phyloP scores from a whole-genome alignment of 805 yeast genomes.

The Tetrapisispora phaffii region DNA sequence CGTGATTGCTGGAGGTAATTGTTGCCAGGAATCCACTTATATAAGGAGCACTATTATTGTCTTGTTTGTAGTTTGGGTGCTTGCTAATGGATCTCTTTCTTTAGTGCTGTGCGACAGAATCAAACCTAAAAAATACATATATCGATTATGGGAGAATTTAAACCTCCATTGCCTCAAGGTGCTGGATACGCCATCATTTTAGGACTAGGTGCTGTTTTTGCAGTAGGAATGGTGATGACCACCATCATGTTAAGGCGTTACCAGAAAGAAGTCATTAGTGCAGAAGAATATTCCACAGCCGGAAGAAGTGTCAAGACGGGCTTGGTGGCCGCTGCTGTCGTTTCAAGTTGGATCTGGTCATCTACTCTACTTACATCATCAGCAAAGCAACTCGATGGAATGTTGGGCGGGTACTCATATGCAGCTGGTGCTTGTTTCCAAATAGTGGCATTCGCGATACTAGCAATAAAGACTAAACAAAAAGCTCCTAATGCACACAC shows the following conservation, averaged over 20 bases:
- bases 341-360: slow-evolving; percentile 92
- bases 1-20: no score
- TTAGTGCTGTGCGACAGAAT: no score
- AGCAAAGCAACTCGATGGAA: slow-evolving; percentile 67
- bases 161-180: slow-evolving; percentile 49
- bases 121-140: not conserved
- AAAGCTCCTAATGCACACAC: slow-evolving; percentile 91
- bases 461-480: slow-evolving; percentile 82
- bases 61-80: no score
- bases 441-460: slow-evolving; percentile 71
- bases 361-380: slow-evolving; percentile 68
- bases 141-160: slow-evolving; percentile 15
- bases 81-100: no score
- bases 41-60: no score
- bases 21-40: no score
- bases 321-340: slow-evolving; percentile 81
- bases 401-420: slow-evolving; percentile 72
- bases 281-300: slow-evolving; percentile 91
- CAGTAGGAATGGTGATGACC: slow-evolving; percentile 67
- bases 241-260: slow-evolving; percentile 66
- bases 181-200: slow-evolving; percentile 84
- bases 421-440: slow-evolving; percentile 91
- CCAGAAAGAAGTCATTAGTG: slow-evolving; percentile 77
- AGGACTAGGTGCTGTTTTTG: slow-evolving; percentile 77
- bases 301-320: slow-evolving; percentile 83